Conservation (phyloP, 2,329 filamentous ascomycete genomes). For the Penicillium sp. region DNA sequence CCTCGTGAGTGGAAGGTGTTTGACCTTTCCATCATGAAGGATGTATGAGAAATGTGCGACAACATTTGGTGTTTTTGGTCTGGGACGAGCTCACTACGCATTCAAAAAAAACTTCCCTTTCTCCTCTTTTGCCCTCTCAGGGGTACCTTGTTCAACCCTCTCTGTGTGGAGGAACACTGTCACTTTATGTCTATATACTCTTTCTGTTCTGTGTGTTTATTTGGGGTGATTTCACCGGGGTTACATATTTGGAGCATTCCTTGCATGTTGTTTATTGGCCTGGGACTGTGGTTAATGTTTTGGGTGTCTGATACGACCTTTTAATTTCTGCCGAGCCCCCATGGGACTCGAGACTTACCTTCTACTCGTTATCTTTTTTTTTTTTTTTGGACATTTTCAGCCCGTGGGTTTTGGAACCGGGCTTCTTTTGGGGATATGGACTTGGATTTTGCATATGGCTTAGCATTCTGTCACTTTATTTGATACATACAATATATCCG, state of each 20-base stretch:
- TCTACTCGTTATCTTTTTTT: conserved; percentile 13
- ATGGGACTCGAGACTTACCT: conserved; percentile 13
- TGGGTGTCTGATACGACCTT: conserved; percentile 25
- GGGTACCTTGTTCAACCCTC: conserved; percentile 12
- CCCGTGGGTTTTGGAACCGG: conserved; percentile 12
- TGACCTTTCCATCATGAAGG: conserved; percentile 25
- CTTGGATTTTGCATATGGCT: conserved; percentile 30
- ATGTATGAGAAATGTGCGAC: conserved; percentile 28
- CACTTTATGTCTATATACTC: conserved; percentile 23
- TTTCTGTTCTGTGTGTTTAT: conserved; percentile 24
- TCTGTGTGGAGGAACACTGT: conserved; percentile 18
- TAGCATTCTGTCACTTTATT: conserved; percentile 22
- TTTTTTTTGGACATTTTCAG: conserved; percentile 9
- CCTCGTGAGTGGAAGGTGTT: conserved; percentile 12
- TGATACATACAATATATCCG: not conserved
- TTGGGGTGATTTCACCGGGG: conserved; percentile 20
- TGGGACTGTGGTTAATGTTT: conserved; percentile 21
- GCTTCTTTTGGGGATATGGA: conserved; percentile 19
- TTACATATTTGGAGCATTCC: conserved; percentile 29
- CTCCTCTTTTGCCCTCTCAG: conserved; percentile 5
- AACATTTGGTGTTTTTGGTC: conserved; percentile 20
- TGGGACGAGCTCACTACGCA: conserved; percentile 22
- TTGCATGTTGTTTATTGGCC: conserved; percentile 28
- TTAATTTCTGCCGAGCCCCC: conserved; percentile 21
- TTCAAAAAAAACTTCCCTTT: conserved; percentile 9